Evolutionary conservation across 2,329 filamentous ascomycete genomes (phyloP).

Genomic region (Aureobasidium lini): DNA sequence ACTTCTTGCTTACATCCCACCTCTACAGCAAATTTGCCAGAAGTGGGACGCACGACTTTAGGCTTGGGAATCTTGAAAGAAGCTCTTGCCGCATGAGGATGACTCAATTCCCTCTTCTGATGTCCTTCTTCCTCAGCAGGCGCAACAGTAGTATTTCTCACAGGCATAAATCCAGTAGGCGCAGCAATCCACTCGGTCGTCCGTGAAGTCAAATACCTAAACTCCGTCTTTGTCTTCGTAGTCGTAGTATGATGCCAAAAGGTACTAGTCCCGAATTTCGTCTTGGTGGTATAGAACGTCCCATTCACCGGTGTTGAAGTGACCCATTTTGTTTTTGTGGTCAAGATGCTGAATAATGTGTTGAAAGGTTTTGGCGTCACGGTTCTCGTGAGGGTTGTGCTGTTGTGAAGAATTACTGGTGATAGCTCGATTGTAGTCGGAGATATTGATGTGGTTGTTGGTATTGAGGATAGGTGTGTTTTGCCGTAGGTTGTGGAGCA

Average conservation of each 20-base stretch:
- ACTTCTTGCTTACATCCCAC: neutral
- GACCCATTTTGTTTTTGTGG: neutral
- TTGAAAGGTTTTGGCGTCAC: neutral
- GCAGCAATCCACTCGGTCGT: neutral
- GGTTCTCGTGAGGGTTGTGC: neutral
- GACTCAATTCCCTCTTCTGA: neutral
- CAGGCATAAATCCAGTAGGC: neutral
- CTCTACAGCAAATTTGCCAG: neutral
- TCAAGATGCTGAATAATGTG: neutral
- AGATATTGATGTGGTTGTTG: neutral
- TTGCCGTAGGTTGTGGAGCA: neutral
- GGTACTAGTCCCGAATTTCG: neutral
- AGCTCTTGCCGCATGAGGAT: neutral
- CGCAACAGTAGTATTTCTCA: neutral
- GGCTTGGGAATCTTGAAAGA: neutral
- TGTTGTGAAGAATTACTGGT: conserved; percentile 1
- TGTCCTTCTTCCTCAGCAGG: neutral
- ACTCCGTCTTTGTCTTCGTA: neutral
- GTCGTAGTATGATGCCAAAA: neutral
- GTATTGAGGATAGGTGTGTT: neutral
- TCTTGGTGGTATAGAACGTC: neutral
- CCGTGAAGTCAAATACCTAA: neutral
- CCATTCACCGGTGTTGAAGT: neutral
- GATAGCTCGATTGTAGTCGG: neutral
- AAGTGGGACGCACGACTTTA: neutral